Conservation (phyloP, 2,329 filamentous ascomycete species). For the Neonectria magnoliae region DNA sequence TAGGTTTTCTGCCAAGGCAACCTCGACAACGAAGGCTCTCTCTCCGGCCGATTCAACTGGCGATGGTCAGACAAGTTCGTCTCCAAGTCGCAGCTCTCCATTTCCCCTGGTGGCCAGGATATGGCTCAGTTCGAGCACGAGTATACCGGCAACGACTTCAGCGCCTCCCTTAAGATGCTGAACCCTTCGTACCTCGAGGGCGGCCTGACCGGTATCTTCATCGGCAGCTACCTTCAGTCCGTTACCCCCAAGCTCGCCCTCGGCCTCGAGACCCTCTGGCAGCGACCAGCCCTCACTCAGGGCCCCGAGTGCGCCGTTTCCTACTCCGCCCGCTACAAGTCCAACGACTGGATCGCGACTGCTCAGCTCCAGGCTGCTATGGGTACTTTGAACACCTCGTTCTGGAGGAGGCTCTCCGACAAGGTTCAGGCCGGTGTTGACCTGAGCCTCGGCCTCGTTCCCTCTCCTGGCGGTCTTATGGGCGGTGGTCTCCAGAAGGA, state of each 20-base stretch:
- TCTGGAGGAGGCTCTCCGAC: constrained; percentile 92
- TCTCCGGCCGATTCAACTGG: constrained; percentile 92
- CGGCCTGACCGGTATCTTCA: constrained; percentile 91
- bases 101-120: constrained; percentile 82
- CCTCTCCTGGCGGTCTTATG: constrained; percentile 74
- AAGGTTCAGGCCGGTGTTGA: constrained; percentile 97
- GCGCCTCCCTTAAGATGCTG: constrained; percentile 89
- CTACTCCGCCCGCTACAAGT: constrained; percentile 92
- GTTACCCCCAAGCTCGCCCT: constrained; percentile 87
- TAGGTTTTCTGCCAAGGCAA: constrained; percentile 97
- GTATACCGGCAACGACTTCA: constrained; percentile 93
- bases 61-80: constrained; percentile 84
- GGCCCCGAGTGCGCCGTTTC: constrained; percentile 92
- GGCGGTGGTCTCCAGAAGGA: constrained; percentile 82
- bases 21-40: constrained; percentile 89
- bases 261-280: constrained; percentile 93
- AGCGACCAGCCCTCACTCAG: constrained; percentile 83
- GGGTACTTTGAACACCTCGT: constrained; percentile 88
- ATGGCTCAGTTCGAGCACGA: constrained; percentile 96
- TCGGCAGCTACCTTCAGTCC: constrained; percentile 94
- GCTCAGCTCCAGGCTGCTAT: constrained; percentile 85
- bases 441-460: constrained; percentile 85
- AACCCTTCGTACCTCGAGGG: constrained; percentile 96
- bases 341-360: constrained; percentile 90
- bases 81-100: constrained; percentile 88